A percentile compares a stretch with the other conserved stretches of the same genome.
phyloP scores from a whole-genome alignment of 2,329 filamentous ascomycete genomes.

The Cordyceps cicadae region DNA sequence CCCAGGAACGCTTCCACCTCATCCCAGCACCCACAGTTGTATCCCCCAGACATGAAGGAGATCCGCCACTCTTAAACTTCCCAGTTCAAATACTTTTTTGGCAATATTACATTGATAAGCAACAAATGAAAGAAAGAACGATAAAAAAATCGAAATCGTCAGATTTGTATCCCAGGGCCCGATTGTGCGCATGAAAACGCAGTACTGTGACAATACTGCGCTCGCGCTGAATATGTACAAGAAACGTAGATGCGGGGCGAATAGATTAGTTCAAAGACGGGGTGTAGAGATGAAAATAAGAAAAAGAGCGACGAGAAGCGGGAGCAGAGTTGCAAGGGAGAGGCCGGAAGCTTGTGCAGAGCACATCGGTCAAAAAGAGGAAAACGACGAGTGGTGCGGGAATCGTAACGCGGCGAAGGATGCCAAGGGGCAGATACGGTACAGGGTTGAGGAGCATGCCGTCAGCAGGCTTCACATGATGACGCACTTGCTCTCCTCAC shows the following conservation, averaged over 20 bases:
- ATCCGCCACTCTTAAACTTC: neutral
- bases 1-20: neutral
- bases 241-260: constrained; percentile 3
- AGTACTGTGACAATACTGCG: neutral
- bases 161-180: constrained; percentile 6
- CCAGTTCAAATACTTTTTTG: neutral
- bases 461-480: constrained; percentile 43
- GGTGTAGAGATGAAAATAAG: neutral
- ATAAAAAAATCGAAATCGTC: constrained; percentile 3
- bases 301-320: neutral
- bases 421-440: neutral
- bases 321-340: neutral
- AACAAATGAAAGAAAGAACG: neutral
- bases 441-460: neutral
- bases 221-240: constrained; percentile 10
- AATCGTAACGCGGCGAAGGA: neutral
- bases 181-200: neutral
- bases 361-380: neutral
- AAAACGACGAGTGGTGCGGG: neutral
- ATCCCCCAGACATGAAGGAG: neutral
- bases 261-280: constrained; percentile 2
- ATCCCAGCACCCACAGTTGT: neutral
- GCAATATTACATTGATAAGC: constrained; percentile 4
- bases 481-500: constrained; percentile 52
- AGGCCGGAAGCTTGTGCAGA: neutral